These are phyloP conservation scores for Populus ilicifolia DNA, from an alignment of 345 rosid species.

Conservation along the genomic window DNA sequence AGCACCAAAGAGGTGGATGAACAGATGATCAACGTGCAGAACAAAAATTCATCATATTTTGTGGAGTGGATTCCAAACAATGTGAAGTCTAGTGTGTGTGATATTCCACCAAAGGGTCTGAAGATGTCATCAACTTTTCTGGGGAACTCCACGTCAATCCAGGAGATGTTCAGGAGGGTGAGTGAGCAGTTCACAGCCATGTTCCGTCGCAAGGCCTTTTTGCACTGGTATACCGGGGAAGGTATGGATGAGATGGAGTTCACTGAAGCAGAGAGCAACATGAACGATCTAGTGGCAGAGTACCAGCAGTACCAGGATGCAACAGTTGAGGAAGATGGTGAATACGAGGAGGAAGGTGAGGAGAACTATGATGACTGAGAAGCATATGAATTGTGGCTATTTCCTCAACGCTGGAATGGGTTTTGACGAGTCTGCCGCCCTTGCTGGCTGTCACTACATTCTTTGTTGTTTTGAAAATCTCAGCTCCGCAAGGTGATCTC, in stretches of 20 bases:
- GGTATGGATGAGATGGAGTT: constrained; percentile 99
- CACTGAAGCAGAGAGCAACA: constrained; percentile 96
- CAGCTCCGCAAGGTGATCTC: constrained; percentile 2
- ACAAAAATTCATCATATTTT: constrained; percentile 93
- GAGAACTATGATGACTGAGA: constrained; percentile 40
- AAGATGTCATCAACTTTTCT: constrained; percentile 56
- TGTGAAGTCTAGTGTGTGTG: constrained; percentile 58
- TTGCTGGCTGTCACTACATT: constrained; percentile 9
- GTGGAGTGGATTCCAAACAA: constrained; percentile 94
- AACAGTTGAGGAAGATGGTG: constrained; percentile 81
- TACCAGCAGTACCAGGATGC: constrained; percentile 98
- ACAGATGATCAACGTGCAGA: constrained; percentile 91
- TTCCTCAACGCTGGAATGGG: neutral
- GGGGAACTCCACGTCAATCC: constrained; percentile 88
- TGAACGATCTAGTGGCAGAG: constrained; percentile 93
- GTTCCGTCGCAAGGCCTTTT: constrained; percentile 92
- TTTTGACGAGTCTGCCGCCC: constrained; percentile 5
- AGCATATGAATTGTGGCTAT: neutral
- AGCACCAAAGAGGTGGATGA: constrained; percentile 98
- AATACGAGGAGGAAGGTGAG: constrained; percentile 54
- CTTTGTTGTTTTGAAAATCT: neutral
- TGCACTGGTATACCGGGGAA: constrained; percentile 98
- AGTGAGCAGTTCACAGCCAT: constrained; percentile 98
- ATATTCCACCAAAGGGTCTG: constrained; percentile 53
- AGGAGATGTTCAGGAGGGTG: constrained; percentile 97